Base-by-base conservation (phyloP, 352 stramenopile genomes). In the Blastocystis hominis region DNA sequence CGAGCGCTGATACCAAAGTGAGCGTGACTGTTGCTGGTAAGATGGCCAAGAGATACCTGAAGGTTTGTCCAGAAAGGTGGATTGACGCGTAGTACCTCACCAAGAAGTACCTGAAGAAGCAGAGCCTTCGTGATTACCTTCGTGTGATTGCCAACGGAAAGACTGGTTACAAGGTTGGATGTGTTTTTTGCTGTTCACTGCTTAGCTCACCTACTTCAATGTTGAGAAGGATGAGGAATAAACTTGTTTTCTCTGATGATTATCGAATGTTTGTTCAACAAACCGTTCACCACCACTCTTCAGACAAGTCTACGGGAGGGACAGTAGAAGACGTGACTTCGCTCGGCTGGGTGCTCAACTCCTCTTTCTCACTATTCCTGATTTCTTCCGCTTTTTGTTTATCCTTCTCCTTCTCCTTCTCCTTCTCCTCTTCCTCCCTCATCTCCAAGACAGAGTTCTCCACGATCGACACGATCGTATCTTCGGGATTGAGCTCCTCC, bases 61-160 rank as follows among this genome's bases (percentile, higher is more conserved):
- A 88, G 72, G 72, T 68, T 64, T n/a, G 50, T 15, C 13, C 9
- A 6, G 13, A 13, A 3, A 9, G n/a, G 17, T 66, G 17, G 15
- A 2, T 30, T 84, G 13, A 84, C 38, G 40, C 46, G 50, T 68
- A 84, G 93, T 99, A 99, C 92, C 90, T 99, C 38, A 97, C 96
- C 88, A 99, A 99, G 95, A 98, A 98, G 93, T 99, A 99, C 95
- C 92, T 99, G 89, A 99, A 99, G 94, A 99, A 99, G 94, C 96
- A 99, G 91, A 95, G 98, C 91, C 92, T 99, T 80, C 95, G 96
- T 90, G 96, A 99, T 93, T 99, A 98, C 92, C 91, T 99, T 68
- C 96, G 98, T 91, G 96, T 99, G 42, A 97, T 99, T 92, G 96
- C 96, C 56, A 94, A 93, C 84, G 95, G 95, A 91, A 98, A 98